Evolutionary conservation across 2,329 filamentous ascomycete species (phyloP).

Genomic region (Cytospora paraplurivora): DNA sequence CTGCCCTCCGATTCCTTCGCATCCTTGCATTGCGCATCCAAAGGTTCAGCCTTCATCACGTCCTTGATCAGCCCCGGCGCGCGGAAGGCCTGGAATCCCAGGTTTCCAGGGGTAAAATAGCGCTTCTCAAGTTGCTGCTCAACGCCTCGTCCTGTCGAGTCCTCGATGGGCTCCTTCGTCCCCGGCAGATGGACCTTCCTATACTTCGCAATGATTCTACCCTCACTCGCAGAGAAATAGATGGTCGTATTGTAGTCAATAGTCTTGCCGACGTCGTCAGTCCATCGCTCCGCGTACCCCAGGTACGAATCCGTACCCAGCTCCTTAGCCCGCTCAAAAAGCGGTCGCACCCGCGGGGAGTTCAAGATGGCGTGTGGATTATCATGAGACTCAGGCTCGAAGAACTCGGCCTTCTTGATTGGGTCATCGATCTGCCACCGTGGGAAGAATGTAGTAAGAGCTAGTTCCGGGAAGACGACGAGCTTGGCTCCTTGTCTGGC

Average conservation of each 20-base stretch:
- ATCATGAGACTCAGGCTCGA: slow-evolving; percentile 49
- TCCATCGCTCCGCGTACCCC: slow-evolving; percentile 54
- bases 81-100: slow-evolving; percentile 56
- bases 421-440: slow-evolving; percentile 50
- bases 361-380: slow-evolving; percentile 39
- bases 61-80: slow-evolving; percentile 46
- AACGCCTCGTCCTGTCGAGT: slow-evolving; percentile 46
- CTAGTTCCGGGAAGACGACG: slow-evolving; percentile 56
- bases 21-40: slow-evolving; percentile 26
- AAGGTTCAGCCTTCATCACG: neutral
- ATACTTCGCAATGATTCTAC: slow-evolving; percentile 51
- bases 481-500: slow-evolving; percentile 48
- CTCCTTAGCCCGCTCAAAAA: slow-evolving; percentile 51
- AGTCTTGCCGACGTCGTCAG: slow-evolving; percentile 40
- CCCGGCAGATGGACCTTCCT: slow-evolving; percentile 58
- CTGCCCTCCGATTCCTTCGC: slow-evolving; percentile 37
- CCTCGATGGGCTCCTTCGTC: slow-evolving; percentile 47
- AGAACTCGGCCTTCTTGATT: slow-evolving; percentile 49
- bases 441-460: slow-evolving; percentile 60
- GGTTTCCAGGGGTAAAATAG: slow-evolving; percentile 54
- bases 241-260: slow-evolving; percentile 56
- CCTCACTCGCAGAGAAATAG: slow-evolving; percentile 49
- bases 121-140: slow-evolving; percentile 58
- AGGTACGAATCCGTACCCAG: slow-evolving; percentile 53
- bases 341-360: slow-evolving; percentile 47